phyloP scores from a whole-genome alignment of 441 rosid species.

The Corymbia citriodora region DNA sequence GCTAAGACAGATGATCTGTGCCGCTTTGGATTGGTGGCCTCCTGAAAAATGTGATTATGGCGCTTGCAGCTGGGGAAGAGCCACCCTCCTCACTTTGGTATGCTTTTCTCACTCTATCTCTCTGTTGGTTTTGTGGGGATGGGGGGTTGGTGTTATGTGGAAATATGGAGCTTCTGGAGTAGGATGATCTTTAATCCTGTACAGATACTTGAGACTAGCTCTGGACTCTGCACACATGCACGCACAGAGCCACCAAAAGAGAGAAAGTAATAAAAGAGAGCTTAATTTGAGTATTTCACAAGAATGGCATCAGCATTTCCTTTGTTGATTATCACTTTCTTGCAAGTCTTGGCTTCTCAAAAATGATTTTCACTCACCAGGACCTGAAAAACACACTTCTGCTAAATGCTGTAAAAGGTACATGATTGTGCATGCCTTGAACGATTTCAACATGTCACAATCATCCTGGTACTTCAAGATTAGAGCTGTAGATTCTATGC shows the following conservation, averaged over 20 bases:
- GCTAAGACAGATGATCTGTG: slow-evolving; percentile 41
- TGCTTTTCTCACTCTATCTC: background rate
- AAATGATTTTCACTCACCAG: background rate
- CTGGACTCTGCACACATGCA: background rate
- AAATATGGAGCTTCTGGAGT: background rate
- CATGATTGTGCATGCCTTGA: background rate
- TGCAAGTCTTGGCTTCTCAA: background rate
- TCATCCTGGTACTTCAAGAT: background rate
- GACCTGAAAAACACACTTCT: slow-evolving; percentile 2
- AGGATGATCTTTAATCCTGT: background rate
- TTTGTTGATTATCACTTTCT: background rate
- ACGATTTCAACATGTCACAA: background rate
- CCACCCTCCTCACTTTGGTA: slow-evolving; percentile 5
- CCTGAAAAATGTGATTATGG: slow-evolving; percentile 9
- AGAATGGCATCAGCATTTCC: background rate
- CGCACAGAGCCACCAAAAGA: background rate
- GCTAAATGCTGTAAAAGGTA: slow-evolving; percentile 8
- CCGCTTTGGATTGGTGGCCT: slow-evolving; percentile 25
- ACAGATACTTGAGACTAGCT: background rate
- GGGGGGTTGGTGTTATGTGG: background rate
- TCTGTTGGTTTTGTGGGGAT: no score
- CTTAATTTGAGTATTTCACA: background rate
- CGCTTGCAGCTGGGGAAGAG: slow-evolving; percentile 6
- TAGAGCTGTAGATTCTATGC: no score
- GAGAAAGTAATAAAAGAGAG: background rate